phyloP scores from a whole-genome alignment of 352 stramenopile species.

The Pythium insidiosum region DNA sequence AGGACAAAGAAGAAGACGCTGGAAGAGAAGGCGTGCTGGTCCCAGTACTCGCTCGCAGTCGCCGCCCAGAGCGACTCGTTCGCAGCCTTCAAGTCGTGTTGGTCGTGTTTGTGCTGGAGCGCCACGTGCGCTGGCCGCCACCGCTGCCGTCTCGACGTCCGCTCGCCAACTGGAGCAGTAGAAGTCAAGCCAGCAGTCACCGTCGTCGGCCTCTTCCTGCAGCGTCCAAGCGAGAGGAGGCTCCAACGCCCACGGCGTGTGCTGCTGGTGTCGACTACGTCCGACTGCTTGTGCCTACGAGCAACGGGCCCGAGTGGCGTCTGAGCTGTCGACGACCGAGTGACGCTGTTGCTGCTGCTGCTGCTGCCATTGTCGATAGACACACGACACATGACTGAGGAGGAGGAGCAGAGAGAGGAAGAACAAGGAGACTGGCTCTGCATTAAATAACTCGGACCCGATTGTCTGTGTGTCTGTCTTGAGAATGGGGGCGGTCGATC shows the following conservation, averaged over 20 bases:
- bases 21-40: background rate
- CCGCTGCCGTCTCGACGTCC: background rate
- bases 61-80: background rate
- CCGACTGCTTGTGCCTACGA: no score
- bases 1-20: no score
- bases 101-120: background rate
- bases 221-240: no score
- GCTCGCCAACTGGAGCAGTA: background rate
- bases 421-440: background rate
- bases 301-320: background rate
- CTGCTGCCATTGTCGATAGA: background rate
- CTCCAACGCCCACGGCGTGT: background rate
- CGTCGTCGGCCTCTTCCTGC: background rate
- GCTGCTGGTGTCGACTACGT: background rate
- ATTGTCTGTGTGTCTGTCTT: no score
- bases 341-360: background rate
- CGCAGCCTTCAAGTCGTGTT: background rate
- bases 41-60: background rate
- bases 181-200: background rate
- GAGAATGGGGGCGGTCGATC: no score
- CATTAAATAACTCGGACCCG: constrained; percentile 13
- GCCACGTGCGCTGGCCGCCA: background rate
- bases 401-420: background rate
- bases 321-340: background rate
- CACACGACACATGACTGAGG: background rate